Conservation (phyloP, 1,284 basidiomycete species). For the Cutaneotrichosporon dermatis region DNA sequence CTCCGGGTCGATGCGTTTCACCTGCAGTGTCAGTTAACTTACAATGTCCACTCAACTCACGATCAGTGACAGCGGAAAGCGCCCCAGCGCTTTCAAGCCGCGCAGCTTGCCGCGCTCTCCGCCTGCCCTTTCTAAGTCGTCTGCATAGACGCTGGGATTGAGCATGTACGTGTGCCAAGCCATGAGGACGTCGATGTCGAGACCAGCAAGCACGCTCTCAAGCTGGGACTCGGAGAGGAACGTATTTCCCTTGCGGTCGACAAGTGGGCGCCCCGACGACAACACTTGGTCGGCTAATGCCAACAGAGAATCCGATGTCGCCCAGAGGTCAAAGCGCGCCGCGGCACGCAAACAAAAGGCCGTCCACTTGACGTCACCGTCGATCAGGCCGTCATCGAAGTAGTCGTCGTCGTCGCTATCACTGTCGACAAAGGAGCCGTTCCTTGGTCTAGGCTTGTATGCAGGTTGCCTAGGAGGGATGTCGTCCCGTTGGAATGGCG, state of each 20-base stretch:
- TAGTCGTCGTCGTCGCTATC: neutral
- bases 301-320: neutral
- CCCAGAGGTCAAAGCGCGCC: slow-evolving; percentile 15
- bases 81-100: slow-evolving; percentile 9
- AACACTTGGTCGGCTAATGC: neutral
- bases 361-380: slow-evolving; percentile 18
- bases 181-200: slow-evolving; percentile 31
- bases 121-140: slow-evolving; percentile 18
- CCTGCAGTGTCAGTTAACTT: neutral
- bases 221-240: slow-evolving; percentile 2
- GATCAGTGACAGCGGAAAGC: slow-evolving; percentile 19
- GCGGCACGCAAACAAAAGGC: slow-evolving; percentile 20
- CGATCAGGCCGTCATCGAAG: neutral
- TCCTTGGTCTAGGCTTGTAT: neutral
- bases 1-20: slow-evolving; percentile 9
- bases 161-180: slow-evolving; percentile 39
- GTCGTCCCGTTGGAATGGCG: neutral
- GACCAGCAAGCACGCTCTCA: neutral
- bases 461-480: neutral
- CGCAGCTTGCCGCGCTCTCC: neutral
- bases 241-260: neutral
- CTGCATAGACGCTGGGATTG: slow-evolving; percentile 29
- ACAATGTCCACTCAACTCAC: slow-evolving; percentile 9
- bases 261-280: neutral
- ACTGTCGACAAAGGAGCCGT: neutral